Base-by-base conservation (phyloP, 208 protist species). In the Blastocrithidia nonstop region DNA sequence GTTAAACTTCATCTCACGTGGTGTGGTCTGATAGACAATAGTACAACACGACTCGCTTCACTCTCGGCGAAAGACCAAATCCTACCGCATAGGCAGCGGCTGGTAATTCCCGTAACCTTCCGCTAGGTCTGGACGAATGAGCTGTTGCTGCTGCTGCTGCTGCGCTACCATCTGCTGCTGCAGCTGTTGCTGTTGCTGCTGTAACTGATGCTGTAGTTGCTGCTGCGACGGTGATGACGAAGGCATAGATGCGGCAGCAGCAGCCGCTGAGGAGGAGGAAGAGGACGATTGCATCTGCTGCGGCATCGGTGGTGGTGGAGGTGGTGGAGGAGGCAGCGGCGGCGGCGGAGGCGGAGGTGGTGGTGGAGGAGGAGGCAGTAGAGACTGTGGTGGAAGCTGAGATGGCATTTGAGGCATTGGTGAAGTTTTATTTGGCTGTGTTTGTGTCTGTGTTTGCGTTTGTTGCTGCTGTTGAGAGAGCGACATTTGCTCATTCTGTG, bases 1-100 rank as follows among this genome's bases (percentile, higher is more conserved):
- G 54, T 92, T 81, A 43, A 87, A 88, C 64, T 82, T 81, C 74
- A 88, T 88, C 39, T 92, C 83, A 1, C 75, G 61, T 9, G 83
- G 75, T 0, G 78, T 88, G 24, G 85, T 75, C 48, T 92, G 83
- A 41, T 92, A 92, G n/a, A 92, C 70, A 48, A 88, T 72, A 21
- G 72, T 71, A 57, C 78, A 86, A 57, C 65, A 82, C 7, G 68
- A 63, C 45, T 80, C 68, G 32, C 68, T 71, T 78, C 83, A 92
- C 50, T 65, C 68, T 4, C 78, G 74, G n/a, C 49, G 66, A 35
- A 61, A 54, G 35, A 66, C 65, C 45, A 61, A n/a, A n/a, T n/a
- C n/a, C n/a, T n/a, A n/a, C 57, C 37, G 65, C 65, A 39, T 82
- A 66, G 66, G 69, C 17, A 71, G 11, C 33, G 57, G 57, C 16